These are phyloP conservation scores for Dillenia turbinata DNA, from an alignment of 164 flowering plant genomes.

Conservation along the genomic window DNA sequence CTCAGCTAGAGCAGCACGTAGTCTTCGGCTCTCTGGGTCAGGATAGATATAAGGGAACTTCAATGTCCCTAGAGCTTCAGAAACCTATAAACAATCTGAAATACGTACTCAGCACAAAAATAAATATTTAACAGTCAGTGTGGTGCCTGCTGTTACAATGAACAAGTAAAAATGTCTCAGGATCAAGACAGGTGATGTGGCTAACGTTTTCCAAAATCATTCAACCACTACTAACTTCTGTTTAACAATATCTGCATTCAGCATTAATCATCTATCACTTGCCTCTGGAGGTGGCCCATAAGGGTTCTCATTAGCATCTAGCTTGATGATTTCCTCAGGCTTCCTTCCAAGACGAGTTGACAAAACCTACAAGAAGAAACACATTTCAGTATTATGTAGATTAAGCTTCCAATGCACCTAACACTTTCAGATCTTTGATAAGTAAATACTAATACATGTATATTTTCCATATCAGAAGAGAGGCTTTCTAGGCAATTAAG, in stretches of 20 bases:
- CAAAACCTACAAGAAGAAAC: conserved; percentile 54
- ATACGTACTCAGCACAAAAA: conserved; percentile 18
- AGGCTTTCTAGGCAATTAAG: too few relatives aligned
- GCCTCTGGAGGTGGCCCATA: conserved; percentile 99
- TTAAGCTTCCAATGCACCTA: too few relatives aligned
- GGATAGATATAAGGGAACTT: conserved; percentile 92
- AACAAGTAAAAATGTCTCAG: background rate
- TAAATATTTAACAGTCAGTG: conserved; percentile 3
- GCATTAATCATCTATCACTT: conserved; percentile 19
- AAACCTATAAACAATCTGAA: conserved; percentile 61
- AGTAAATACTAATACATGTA: too few relatives aligned
- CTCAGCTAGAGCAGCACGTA: conserved; percentile 89
- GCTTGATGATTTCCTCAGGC: conserved; percentile 91
- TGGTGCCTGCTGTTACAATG: background rate
- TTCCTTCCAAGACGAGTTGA: conserved; percentile 86
- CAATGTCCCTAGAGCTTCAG: conserved; percentile 74
- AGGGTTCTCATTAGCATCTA: conserved; percentile 99
- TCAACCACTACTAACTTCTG: too few relatives aligned
- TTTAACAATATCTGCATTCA: too few relatives aligned
- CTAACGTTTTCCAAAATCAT: too few relatives aligned
- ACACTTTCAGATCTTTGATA: too few relatives aligned
- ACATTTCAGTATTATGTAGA: conserved; percentile 1
- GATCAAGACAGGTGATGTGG: too few relatives aligned
- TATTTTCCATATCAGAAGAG: too few relatives aligned
- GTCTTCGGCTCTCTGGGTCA: conserved; percentile 86